Base-by-base conservation (phyloP, 1,284 basidiomycete genomes). In the Xanthoconium separans region DNA sequence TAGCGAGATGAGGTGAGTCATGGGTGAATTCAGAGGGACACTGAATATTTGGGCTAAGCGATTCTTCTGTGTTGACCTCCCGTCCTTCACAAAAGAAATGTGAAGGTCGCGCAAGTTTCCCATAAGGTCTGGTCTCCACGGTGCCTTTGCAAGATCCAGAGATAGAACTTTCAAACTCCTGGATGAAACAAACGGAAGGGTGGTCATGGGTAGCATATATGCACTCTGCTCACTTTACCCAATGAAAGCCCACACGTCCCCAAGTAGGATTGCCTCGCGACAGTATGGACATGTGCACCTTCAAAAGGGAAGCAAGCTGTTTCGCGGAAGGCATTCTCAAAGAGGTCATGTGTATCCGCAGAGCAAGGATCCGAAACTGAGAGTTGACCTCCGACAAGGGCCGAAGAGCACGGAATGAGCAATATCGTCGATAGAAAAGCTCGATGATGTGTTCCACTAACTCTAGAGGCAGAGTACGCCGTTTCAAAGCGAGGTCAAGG, bases 1-100 rank as follows among this genome's bases (percentile, higher is more conserved):
- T 6, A 89, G 68, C 8, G 70, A 72, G 29, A 65, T 74, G 65
- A 71, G 79, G 49, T 57, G 56, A 33, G 46, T 31, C 65, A 67
- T 63, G 11, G 65, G 47, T 9, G 57, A 51, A 29, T 55, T 41
- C 29, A 36, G 44, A 33, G 61, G 53, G 22, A 29, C 34, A n/a
- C 48, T 52, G 30, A 70, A 70, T 52, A 69, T 63, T 42, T 65
- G 61, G 13, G 36, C 60, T 7, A 49, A 33, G 18, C 65, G 59
- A 31, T 15, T 60, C 50, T 58, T 60, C 52, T 69, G 68, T 12
- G 70, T 68, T 5, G 60, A 58, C 34, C 49, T 58, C 20, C 40
- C 58, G 20, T 69, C 67, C 13, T 44, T 41, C 13, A 53, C 52
- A 39, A 70, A 72, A 30, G 64, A 67, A 30, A 72, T 49, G 3